phyloP scores from a whole-genome alignment of 306 rosid species.

The Sophora flavescens region DNA sequence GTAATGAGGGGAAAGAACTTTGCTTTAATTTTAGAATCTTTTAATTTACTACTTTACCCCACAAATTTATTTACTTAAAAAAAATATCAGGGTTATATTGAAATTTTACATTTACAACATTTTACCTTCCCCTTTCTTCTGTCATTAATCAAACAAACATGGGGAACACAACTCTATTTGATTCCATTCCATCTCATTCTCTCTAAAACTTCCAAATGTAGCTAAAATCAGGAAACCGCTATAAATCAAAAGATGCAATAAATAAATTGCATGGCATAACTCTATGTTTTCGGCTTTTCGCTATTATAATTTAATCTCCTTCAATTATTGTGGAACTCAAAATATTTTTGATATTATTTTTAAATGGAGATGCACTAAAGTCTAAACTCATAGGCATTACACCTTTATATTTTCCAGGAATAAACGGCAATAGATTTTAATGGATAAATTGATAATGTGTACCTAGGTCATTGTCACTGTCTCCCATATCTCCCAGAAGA shows the following conservation, averaged over 20 bases:
- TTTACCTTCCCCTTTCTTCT: constrained; percentile 15
- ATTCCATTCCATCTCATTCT: constrained; percentile 13
- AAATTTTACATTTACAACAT: background rate
- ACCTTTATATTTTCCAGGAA: constrained; percentile 22
- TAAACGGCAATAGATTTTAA: constrained; percentile 18
- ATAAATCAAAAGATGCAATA: constrained; percentile 34
- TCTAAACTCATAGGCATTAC: constrained; percentile 11
- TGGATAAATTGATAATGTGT: constrained; percentile 23
- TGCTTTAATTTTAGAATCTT: background rate
- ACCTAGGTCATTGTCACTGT: constrained; percentile 70
- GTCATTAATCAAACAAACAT: constrained; percentile 29
- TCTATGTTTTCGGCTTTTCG: background rate
- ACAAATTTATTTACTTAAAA: constrained; percentile 5
- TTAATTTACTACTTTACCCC: background rate
- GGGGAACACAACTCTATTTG: constrained; percentile 2
- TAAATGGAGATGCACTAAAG: constrained; percentile 26
- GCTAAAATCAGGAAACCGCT: background rate
- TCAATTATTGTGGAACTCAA: background rate
- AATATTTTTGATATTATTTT: background rate
- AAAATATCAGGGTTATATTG: background rate
- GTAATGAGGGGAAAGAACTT: background rate
- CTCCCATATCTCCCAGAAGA: constrained; percentile 67
- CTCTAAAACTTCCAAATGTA: constrained; percentile 9
- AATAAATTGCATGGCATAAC: constrained; percentile 23
- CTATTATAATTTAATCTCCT: constrained; percentile 35